These are phyloP conservation scores for Luffa aegyptiaca DNA, from an alignment of 306 rosid genomes.

Conservation along the genomic window DNA sequence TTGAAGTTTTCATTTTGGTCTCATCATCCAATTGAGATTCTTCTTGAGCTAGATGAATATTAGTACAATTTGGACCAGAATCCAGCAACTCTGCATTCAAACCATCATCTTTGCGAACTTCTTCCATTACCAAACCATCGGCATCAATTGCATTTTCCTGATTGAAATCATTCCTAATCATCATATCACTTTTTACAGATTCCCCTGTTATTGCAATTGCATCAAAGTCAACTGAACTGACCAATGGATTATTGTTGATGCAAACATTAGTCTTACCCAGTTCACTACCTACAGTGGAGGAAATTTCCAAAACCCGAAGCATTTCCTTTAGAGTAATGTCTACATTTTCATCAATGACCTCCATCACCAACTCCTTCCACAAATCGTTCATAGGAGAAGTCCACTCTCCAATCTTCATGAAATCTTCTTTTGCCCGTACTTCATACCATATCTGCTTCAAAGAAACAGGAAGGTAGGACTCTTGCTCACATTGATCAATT, in stretches of 20 bases:
- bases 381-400: slow-evolving; percentile 34
- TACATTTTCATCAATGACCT: slow-evolving; percentile 39
- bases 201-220: slow-evolving; percentile 1
- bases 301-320: slow-evolving; percentile 16
- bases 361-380: slow-evolving; percentile 46
- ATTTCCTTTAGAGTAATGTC: slow-evolving; percentile 26
- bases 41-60: not conserved
- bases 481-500: slow-evolving; percentile 41
- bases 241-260: slow-evolving; percentile 3
- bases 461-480: slow-evolving; percentile 37
- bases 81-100: not conserved
- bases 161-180: slow-evolving; percentile 8
- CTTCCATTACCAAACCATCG: not conserved
- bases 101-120: not conserved
- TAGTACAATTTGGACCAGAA: not conserved
- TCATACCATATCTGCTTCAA: slow-evolving; percentile 85
- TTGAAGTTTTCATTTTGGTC: slow-evolving; percentile 1
- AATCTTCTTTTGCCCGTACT: slow-evolving; percentile 27
- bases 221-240: slow-evolving; percentile 8
- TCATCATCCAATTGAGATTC: slow-evolving; percentile 12
- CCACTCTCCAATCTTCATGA: slow-evolving; percentile 49
- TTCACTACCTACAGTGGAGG: slow-evolving; percentile 14
- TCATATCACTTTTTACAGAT: not conserved
- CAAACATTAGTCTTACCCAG: slow-evolving; percentile 12
- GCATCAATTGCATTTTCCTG: slow-evolving; percentile 9